Percentiles rank a stretch among this genome's conserved stretches.
phyloP scores from a whole-genome alignment of 139 green algal genomes.

The Zygnema circumcarinatum region DNA sequence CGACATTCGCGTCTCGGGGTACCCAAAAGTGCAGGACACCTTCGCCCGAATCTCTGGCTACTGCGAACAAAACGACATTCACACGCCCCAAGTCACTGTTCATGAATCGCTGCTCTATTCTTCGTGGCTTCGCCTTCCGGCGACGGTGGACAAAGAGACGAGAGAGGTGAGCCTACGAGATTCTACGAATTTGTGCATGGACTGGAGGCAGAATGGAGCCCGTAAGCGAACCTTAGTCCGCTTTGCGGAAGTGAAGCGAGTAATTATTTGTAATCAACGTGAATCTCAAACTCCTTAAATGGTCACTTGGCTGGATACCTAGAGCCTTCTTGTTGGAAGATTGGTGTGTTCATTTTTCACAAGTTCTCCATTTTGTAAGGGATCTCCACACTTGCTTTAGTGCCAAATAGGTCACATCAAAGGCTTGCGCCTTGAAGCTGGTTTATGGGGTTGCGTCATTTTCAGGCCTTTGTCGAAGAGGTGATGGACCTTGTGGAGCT shows the following conservation, averaged over 20 bases:
- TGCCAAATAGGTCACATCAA: no score
- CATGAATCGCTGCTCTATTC: slow-evolving; percentile 70
- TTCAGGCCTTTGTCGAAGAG: slow-evolving; percentile 70
- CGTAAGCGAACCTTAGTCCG: not conserved
- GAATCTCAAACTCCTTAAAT: not conserved
- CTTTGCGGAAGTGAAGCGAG: not conserved
- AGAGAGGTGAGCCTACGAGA: slow-evolving; percentile 23
- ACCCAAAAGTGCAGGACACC: slow-evolving; percentile 67
- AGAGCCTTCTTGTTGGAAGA: not conserved
- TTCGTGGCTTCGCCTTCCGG: slow-evolving; percentile 71
- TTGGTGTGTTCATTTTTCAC: not conserved
- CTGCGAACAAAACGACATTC: slow-evolving; percentile 57
- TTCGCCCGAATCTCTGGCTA: slow-evolving; percentile 73
- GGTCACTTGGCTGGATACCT: not conserved
- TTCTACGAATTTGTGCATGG: not conserved
- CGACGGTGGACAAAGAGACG: slow-evolving; percentile 43
- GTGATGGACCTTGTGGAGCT: slow-evolving; percentile 83
- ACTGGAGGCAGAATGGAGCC: not conserved
- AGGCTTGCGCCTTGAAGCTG: not conserved
- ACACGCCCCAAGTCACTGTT: slow-evolving; percentile 68
- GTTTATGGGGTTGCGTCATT: not conserved
- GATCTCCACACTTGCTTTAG: not conserved
- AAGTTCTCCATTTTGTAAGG: not conserved
- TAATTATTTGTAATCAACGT: not conserved
- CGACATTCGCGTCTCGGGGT: slow-evolving; percentile 72